Conservation (phyloP, 176 grass and related monocot species). For the Cenchrus fungigraminus region DNA sequence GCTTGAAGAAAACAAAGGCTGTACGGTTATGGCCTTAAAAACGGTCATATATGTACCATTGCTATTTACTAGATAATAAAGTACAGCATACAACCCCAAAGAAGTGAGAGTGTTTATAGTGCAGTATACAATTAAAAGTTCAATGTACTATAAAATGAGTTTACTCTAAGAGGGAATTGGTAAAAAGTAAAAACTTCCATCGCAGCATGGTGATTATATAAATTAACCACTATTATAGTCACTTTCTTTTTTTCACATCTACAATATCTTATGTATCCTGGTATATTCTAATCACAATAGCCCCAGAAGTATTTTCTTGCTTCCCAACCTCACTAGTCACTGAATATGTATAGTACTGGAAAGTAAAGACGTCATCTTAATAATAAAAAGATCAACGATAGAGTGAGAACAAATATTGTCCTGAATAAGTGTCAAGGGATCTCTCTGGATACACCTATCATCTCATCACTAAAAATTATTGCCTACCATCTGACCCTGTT, state of each 20-base stretch:
- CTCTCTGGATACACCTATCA: constrained; percentile 22
- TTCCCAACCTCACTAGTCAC: constrained; percentile 12
- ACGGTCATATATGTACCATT: background rate
- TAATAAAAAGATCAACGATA: constrained; percentile 7
- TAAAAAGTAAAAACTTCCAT: background rate
- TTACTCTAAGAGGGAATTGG: background rate
- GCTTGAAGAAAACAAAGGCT: constrained; percentile 24
- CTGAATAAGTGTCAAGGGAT: constrained; percentile 11
- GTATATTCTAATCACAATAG: constrained; percentile 26
- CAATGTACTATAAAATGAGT: background rate
- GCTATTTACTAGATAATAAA: constrained; percentile 11
- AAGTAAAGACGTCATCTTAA: background rate
- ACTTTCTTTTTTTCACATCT: background rate
- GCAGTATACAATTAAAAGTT: background rate
- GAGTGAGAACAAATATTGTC: background rate
- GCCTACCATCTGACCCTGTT: constrained; percentile 22
- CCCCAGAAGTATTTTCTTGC: constrained; percentile 24
- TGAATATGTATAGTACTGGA: constrained; percentile 4
- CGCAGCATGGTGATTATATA: background rate
- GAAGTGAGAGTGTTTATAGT: background rate
- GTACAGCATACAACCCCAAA: background rate
- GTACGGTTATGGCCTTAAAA: constrained; percentile 4
- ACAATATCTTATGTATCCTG: background rate
- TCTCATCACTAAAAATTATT: background rate
- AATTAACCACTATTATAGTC: background rate